Evolutionary conservation across 1,139 yeast genomes (phyloP), one percentile per base, ranked within the genome.

Genomic region (Sugiyamaella neomexicana): DNA sequence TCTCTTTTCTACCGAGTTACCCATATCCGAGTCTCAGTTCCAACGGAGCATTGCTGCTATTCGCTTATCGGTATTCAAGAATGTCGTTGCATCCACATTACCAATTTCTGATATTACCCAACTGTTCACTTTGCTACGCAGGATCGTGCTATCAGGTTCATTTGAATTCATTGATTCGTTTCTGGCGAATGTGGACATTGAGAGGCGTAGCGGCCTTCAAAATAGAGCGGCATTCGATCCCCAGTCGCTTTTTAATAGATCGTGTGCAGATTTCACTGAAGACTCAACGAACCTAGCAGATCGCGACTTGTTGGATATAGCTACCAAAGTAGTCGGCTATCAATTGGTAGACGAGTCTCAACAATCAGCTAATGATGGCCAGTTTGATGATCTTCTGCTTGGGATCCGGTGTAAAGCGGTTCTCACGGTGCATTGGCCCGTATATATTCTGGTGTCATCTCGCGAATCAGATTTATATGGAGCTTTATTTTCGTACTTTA

Each of bases 341-440:
- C 16, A 13, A 5, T 42, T 45, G 12, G 52, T 55, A 16, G 39
- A 42, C 23, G 60, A 56, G 10, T 12, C 44, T 7, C 42, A 45
- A 13, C 61, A 60, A 40, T 42, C 44, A 6, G 13, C 47, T 2
- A 52, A 36, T 10, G 51, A 44, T 15, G 64, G 59, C 52, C 46
- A 39, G 32, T 63, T 63, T 53, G 61, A 60, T 32, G 65, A 62
- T 36, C 25, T 62, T 7, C 36, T 60, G 25, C 43, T 58, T 10
- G 56, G 59, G 4, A 25, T 58, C 6, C 54, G 61, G 23, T 59
- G 59, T 48, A 53, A 55, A 44, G 52, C 62, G 43, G 44, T 27
- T 10, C 17, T 63, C 15, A 34, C 29, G 10, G 47, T 60, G 5
- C 57, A 60, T 15, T 63, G 66, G 65, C 67, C 65, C 7, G 55